phyloP scores from a whole-genome alignment of 257 asterid genomes.

The Solanum lignicaule region DNA sequence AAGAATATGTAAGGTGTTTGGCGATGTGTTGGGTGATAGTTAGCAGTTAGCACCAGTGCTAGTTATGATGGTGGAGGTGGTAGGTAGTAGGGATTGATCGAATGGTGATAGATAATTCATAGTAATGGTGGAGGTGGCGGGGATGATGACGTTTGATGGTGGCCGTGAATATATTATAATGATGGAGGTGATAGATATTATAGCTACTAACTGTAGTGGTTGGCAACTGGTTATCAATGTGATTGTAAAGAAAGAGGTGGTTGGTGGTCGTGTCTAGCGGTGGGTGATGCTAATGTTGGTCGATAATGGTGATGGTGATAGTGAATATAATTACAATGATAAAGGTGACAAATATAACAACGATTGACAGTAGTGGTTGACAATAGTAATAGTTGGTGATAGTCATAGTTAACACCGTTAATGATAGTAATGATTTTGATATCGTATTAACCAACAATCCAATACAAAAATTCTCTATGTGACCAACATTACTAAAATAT shows the following conservation, averaged over 20 bases:
- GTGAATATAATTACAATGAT: neutral
- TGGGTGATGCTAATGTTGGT: no score
- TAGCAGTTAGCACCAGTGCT: neutral
- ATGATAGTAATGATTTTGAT: neutral
- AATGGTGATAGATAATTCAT: neutral
- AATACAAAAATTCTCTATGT: neutral
- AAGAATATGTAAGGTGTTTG: neutral
- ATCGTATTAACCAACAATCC: neutral
- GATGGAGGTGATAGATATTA: neutral
- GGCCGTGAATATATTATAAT: neutral
- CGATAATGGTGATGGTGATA: no score
- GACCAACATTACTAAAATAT: neutral
- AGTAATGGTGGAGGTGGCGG: neutral
- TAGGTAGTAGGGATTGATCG: neutral
- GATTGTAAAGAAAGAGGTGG: neutral
- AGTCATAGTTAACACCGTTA: no score
- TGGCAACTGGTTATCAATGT: neutral
- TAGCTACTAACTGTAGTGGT: neutral
- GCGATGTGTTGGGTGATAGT: neutral
- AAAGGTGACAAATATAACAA: neutral
- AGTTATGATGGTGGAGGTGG: neutral
- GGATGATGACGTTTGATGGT: no score
- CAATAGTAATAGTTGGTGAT: neutral
- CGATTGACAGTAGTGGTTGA: neutral
- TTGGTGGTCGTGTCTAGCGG: neutral